These are phyloP conservation scores for Leccinum aurantiacum DNA, from an alignment of 768 basidiomycete species.

Conservation along the genomic window DNA sequence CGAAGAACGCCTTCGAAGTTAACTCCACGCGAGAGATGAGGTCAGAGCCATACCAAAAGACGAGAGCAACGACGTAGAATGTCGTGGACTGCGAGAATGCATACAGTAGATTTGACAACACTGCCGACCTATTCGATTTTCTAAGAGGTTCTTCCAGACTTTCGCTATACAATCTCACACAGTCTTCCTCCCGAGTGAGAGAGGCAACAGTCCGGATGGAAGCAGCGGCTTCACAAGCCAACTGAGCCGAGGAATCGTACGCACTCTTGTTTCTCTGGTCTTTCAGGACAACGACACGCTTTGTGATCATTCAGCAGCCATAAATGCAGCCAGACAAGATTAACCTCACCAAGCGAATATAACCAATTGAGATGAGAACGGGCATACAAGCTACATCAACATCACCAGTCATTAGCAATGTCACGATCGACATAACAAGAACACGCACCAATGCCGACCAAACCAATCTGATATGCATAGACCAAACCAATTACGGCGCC, in stretches of 20 bases:
- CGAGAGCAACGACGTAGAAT: conserved; percentile 82
- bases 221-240: conserved; percentile 89
- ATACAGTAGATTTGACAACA: conserved; percentile 67
- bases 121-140: conserved; percentile 60
- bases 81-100: conserved; percentile 70
- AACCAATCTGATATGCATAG: too few relatives aligned
- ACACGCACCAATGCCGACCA: too few relatives aligned
- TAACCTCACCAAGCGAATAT: conserved; percentile 66
- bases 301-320: conserved; percentile 4
- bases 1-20: conserved; percentile 67
- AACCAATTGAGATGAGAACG: conserved; percentile 68
- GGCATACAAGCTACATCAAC: conserved; percentile 57
- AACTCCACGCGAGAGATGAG: conserved; percentile 47
- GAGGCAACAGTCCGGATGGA: conserved; percentile 90
- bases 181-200: conserved; percentile 84
- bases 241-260: conserved; percentile 79
- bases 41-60: conserved; percentile 75
- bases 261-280: conserved; percentile 78
- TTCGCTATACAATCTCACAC: conserved; percentile 60
- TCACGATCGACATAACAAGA: too few relatives aligned
- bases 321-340: too few relatives aligned
- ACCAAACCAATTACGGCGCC: too few relatives aligned
- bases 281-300: conserved; percentile 86
- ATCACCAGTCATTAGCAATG: too few relatives aligned
- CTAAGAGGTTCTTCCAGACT: conserved; percentile 72